Conservation (phyloP, 148 eudicot genomes). For the Simmondsia chinensis region DNA sequence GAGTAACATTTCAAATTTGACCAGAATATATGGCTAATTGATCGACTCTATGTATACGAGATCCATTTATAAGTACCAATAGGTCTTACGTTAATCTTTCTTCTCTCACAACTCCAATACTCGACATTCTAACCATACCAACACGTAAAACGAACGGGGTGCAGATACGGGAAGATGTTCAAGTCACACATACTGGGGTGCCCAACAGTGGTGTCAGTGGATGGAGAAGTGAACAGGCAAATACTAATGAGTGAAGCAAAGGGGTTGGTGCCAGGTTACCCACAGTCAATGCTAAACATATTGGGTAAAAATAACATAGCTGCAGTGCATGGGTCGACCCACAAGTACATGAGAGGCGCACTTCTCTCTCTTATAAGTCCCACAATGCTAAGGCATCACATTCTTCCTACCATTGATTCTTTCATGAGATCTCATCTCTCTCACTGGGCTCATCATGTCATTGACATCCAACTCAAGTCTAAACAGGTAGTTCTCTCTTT, state of each 20-base stretch:
- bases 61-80: no score
- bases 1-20: no score
- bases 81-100: not conserved
- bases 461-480: conserved; percentile 86
- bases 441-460: conserved; percentile 50
- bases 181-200: conserved; percentile 89
- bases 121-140: no score
- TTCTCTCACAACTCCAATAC: not conserved
- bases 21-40: no score
- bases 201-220: conserved; percentile 91
- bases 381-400: conserved; percentile 57
- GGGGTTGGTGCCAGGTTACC: conserved; percentile 92
- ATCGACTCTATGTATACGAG: no score
- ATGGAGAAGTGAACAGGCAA: conserved; percentile 72
- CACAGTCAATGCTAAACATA: conserved; percentile 85
- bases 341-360: conserved; percentile 96
- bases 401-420: conserved; percentile 68
- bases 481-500: conserved; percentile 50
- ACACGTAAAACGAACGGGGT: no score
- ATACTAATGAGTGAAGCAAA: conserved; percentile 78
- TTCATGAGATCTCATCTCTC: conserved; percentile 82
- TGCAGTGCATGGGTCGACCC: conserved; percentile 91
- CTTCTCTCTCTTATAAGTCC: conserved; percentile 72
- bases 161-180: conserved; percentile 82
- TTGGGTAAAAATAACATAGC: conserved; percentile 92